phyloP scores from a whole-genome alignment of 257 asterid genomes.

The Fraxinus cuspidata region DNA sequence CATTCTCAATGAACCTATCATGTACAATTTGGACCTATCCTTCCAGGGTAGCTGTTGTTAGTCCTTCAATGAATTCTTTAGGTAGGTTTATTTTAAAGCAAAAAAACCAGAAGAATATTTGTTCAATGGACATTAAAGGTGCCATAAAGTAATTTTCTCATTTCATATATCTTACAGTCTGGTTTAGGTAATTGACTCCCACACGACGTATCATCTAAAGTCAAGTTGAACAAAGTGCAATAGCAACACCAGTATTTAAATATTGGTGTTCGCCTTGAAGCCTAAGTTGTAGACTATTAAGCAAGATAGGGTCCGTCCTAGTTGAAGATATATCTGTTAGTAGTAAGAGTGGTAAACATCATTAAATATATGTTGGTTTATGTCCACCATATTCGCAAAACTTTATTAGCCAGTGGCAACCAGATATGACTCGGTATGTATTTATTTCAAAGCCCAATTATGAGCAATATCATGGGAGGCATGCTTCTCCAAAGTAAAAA shows the following conservation, averaged over 20 bases:
- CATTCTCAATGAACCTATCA: constrained; percentile 64
- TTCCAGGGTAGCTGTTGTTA: constrained; percentile 71
- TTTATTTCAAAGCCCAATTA: constrained; percentile 12
- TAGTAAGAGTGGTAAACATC: constrained; percentile 29
- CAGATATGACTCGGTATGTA: neutral
- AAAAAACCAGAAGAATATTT: constrained; percentile 5
- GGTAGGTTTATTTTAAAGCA: constrained; percentile 62
- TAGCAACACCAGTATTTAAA: constrained; percentile 90
- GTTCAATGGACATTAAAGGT: constrained; percentile 23
- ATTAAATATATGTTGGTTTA: neutral
- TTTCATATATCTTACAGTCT: constrained; percentile 57
- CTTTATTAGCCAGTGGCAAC: constrained; percentile 18
- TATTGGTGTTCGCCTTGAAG: constrained; percentile 96
- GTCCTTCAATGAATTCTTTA: constrained; percentile 82
- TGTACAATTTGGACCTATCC: constrained; percentile 94
- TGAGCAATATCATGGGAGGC: constrained; percentile 5
- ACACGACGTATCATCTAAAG: constrained; percentile 79
- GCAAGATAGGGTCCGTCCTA: constrained; percentile 65
- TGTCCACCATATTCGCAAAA: constrained; percentile 8
- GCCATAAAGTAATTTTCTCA: constrained; percentile 9
- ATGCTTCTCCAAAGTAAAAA: constrained; percentile 18
- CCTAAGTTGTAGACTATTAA: constrained; percentile 75
- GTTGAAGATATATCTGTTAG: constrained; percentile 77
- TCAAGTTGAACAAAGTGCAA: constrained; percentile 95
- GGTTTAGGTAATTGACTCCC: constrained; percentile 70